Evolutionary conservation across 78 protist genomes (phyloP).

Genomic region (Abeoforma whisleri): DNA sequence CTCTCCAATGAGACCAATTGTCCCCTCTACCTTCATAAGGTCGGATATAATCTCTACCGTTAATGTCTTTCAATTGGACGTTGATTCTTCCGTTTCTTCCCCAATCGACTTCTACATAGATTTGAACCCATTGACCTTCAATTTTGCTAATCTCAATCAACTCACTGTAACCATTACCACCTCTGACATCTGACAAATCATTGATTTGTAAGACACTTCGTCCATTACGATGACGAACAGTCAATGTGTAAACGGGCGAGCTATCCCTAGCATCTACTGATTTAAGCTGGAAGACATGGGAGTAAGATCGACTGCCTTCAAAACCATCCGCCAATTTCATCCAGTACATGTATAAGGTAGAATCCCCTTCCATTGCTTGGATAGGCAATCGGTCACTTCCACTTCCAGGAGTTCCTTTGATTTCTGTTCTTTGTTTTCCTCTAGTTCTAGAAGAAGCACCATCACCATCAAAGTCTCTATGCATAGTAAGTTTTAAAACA

Average conservation of each 20-base stretch:
- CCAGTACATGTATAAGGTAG: neutral
- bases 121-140: too few species aligned
- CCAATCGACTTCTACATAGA: too few species aligned
- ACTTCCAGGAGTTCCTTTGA: neutral
- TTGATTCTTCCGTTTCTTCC: too few species aligned
- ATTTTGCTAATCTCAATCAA: too few species aligned
- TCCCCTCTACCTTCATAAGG: too few species aligned
- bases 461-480: neutral
- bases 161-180: too few species aligned
- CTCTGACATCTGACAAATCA: too few species aligned
- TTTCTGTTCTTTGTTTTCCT: neutral
- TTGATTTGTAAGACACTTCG: too few species aligned
- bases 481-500: neutral
- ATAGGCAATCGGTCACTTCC: neutral
- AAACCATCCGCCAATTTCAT: neutral
- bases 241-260: neutral
- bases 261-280: neutral
- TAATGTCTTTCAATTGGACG: too few species aligned
- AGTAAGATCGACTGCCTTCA: neutral
- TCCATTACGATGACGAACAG: neutral
- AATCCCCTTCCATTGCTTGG: neutral
- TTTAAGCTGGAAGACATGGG: neutral
- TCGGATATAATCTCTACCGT: too few species aligned
- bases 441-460: neutral
- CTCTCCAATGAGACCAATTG: too few species aligned